Evolutionary conservation across 768 basidiomycete species (phyloP).

Genomic region (Suillus placidus): DNA sequence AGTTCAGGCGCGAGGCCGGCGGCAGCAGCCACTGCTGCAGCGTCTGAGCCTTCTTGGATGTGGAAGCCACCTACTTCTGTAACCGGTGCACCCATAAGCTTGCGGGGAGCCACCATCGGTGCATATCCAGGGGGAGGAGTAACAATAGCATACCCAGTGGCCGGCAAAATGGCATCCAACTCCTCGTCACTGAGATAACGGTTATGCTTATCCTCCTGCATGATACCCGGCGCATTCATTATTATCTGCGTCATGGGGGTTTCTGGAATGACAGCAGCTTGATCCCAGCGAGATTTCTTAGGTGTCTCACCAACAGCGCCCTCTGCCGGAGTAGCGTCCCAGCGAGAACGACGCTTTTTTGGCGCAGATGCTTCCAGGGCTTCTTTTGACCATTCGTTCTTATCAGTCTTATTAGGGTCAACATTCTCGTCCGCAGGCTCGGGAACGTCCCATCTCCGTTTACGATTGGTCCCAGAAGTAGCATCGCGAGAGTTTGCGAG

Average conservation of each 20-base stretch:
- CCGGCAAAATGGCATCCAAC: conserved; percentile 86
- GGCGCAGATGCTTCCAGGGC: conserved; percentile 73
- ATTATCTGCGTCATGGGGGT: conserved; percentile 78
- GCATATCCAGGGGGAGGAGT: conserved; percentile 94
- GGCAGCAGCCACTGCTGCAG: conserved; percentile 84
- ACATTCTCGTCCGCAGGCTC: conserved; percentile 67
- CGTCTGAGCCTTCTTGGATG: conserved; percentile 93
- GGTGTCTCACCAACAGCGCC: conserved; percentile 63
- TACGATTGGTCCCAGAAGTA: conserved; percentile 61
- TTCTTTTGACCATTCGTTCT: conserved; percentile 76
- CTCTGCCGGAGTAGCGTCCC: conserved; percentile 93
- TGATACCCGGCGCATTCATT: conserved; percentile 81
- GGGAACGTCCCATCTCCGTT: conserved; percentile 78
- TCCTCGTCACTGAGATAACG: conserved; percentile 96
- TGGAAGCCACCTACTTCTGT: conserved; percentile 85
- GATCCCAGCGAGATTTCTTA: conserved; percentile 96
- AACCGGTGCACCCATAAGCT: conserved; percentile 58
- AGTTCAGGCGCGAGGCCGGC: conserved; percentile 91
- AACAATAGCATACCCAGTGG: conserved; percentile 87
- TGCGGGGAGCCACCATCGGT: conserved; percentile 66
- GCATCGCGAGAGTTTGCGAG: conserved; percentile 44
- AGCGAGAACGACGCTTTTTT: conserved; percentile 92
- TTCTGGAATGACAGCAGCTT: conserved; percentile 78
- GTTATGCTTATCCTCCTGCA: conserved; percentile 95
- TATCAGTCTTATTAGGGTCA: conserved; percentile 59